These are phyloP conservation scores for Candida frijolesensis DNA, from an alignment of 1,139 yeast genomes.

Conservation along the genomic window DNA sequence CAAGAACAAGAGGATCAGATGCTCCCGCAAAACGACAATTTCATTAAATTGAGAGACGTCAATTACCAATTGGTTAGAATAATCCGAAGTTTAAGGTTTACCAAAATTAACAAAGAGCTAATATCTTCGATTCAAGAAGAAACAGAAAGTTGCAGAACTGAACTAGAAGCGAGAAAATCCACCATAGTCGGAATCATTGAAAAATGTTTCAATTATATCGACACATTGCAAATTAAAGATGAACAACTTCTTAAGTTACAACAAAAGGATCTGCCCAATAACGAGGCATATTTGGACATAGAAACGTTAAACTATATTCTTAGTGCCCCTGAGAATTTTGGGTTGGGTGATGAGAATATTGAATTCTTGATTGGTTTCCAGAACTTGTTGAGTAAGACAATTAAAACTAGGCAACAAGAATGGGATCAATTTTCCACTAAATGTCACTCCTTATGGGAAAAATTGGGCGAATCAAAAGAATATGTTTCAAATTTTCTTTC, in stretches of 20 bases:
- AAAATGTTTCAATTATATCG: slow-evolving; percentile 31
- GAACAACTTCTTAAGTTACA: slow-evolving; percentile 39
- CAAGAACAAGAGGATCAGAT: not conserved
- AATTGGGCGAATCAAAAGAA: slow-evolving; percentile 44
- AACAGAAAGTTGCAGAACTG: slow-evolving; percentile 29
- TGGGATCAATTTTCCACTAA: slow-evolving; percentile 32
- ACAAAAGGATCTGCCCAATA: slow-evolving; percentile 18
- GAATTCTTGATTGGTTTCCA: slow-evolving; percentile 32
- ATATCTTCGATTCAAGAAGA: slow-evolving; percentile 27
- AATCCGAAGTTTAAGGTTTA: slow-evolving; percentile 37
- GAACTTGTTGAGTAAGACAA: slow-evolving; percentile 29
- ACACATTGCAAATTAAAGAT: slow-evolving; percentile 32
- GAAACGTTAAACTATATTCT: slow-evolving; percentile 41
- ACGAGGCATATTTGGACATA: slow-evolving; percentile 33
- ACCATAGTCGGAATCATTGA: slow-evolving; percentile 27
- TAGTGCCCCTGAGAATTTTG: slow-evolving; percentile 43
- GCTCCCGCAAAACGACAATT: slow-evolving; percentile 1
- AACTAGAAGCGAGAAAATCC: slow-evolving; percentile 26
- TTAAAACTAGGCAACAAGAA: slow-evolving; percentile 35
- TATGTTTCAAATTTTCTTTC: slow-evolving; percentile 39
- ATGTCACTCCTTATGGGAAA: slow-evolving; percentile 53
- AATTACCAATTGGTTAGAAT: slow-evolving; percentile 41
- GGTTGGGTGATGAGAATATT: slow-evolving; percentile 39
- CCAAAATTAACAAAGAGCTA: slow-evolving; percentile 39
- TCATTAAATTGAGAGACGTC: slow-evolving; percentile 29